Percentiles rank a stretch among this genome's conserved stretches.
Evolutionary conservation across 2,329 filamentous ascomycete genomes (phyloP).

Genomic region (Rachicladosporium sp.): DNA sequence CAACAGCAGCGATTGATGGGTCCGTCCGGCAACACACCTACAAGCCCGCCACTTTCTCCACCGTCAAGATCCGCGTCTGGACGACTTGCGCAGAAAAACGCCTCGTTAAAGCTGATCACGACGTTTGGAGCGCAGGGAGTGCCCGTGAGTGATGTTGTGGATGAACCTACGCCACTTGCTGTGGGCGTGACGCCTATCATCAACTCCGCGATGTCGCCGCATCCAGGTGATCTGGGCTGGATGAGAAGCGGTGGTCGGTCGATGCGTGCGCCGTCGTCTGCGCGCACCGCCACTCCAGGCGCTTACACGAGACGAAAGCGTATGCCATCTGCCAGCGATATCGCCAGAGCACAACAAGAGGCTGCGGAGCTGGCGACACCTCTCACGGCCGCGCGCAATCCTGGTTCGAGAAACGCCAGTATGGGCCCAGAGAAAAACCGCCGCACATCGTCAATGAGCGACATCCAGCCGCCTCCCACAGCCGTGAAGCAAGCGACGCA

Average conservation of each 20-base stretch:
- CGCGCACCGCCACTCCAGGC: constrained; percentile 43
- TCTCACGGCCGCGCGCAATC: constrained; percentile 52
- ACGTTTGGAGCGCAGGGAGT: constrained; percentile 57
- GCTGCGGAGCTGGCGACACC: constrained; percentile 43
- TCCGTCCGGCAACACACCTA: constrained; percentile 52
- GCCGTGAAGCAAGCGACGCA: no score
- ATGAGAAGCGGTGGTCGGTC: constrained; percentile 10
- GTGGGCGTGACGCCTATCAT: constrained; percentile 77
- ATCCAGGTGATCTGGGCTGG: no score
- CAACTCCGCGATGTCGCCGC: constrained; percentile 30
- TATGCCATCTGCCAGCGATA: constrained; percentile 50
- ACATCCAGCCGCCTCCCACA: no score
- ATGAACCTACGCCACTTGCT: constrained; percentile 39
- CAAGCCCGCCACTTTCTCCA: constrained; percentile 62
- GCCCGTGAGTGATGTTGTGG: constrained; percentile 43
- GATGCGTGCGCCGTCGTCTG: constrained; percentile 32
- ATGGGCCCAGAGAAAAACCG: no score
- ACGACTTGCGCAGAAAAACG: constrained; percentile 58
- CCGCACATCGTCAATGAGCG: constrained; percentile 7
- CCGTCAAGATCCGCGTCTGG: constrained; percentile 43
- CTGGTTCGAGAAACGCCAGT: constrained; percentile 3
- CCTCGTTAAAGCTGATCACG: constrained; percentile 81
- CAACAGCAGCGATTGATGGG: constrained; percentile 31
- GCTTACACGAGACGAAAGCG: constrained; percentile 47
- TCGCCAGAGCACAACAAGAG: constrained; percentile 39